phyloP scores from a whole-genome alignment of 768 basidiomycete species.

The Hirschioporus abietinus region DNA sequence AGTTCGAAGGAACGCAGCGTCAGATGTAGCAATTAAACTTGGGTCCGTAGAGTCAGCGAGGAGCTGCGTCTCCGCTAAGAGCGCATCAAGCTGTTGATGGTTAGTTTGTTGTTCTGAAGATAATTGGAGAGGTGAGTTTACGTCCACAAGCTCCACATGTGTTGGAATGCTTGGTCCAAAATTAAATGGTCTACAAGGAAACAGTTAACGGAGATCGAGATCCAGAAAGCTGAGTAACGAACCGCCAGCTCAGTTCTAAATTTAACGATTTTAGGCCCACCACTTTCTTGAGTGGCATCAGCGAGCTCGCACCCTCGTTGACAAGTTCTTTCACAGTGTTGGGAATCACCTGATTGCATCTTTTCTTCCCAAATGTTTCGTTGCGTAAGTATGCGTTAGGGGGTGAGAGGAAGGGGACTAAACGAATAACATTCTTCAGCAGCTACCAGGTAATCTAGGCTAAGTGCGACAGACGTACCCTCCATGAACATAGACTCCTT shows the following conservation, averaged over 20 bases:
- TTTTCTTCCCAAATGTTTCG: slow-evolving; percentile 16
- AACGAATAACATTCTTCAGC: slow-evolving; percentile 1
- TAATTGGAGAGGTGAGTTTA: slow-evolving; percentile 12
- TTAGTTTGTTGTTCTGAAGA: background rate
- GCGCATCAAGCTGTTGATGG: background rate
- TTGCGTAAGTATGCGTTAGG: slow-evolving; percentile 44
- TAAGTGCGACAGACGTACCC: no score
- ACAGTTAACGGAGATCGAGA: background rate
- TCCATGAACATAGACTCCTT: slow-evolving; percentile 50
- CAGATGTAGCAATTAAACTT: background rate
- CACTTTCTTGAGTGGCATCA: slow-evolving; percentile 37
- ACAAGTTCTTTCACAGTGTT: background rate
- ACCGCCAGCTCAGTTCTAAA: slow-evolving; percentile 68
- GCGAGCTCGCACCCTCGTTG: background rate
- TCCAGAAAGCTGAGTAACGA: background rate
- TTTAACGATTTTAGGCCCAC: slow-evolving; percentile 55
- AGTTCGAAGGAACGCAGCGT: background rate
- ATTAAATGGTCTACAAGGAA: slow-evolving; percentile 39
- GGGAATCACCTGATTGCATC: background rate
- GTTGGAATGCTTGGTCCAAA: slow-evolving; percentile 33
- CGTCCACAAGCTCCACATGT: slow-evolving; percentile 26
- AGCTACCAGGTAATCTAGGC: no score
- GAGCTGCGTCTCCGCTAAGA: background rate
- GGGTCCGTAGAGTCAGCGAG: slow-evolving; percentile 14
- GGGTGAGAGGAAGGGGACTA: slow-evolving; percentile 52